Base-by-base conservation (phyloP, 2,329 filamentous ascomycete species). In the Pseudogymnoascus sp. region DNA sequence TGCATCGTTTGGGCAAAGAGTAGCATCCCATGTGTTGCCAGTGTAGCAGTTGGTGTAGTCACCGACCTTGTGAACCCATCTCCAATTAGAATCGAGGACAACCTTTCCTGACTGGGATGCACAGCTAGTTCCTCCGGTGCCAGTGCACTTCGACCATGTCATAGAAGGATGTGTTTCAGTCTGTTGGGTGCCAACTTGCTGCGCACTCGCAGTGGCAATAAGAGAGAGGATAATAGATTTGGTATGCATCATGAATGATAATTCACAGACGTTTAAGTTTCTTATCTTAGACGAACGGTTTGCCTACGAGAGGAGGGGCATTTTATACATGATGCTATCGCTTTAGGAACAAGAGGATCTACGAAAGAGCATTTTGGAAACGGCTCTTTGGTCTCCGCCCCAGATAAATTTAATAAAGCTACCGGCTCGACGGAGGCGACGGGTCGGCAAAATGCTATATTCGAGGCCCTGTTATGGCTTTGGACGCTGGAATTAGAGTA, bases 11-110 rank as follows among this genome's bases (percentile, higher is more conserved):
- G 75, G 71, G 70, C 78, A 81, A 68, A 79, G 77, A n/a, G 71
- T 70, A 2, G 68, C 37, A 63, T 77, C 70, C 75, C 75, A 77
- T 6, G 72, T 74, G 66, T 81, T 78, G 73, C 79, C 74, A 3
- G 73, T 75, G 65, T 76, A 76, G 71, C 75, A 76, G 66, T 73
- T 73, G 23, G 69, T 72, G 35, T 77, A 80, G 47, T 77, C 77
- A 23, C 69, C 68, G 40, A 73, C 76, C 28, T 74, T 73, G 72
- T 84, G 81, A 60, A 83, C 71, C 82, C 82, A 84, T 62, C 82
- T 77, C 82, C 82, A 85, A 74, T 84, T 84, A 65, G 80, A 69
- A 68, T 85, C 82, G 66, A 84, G 72, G 35, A 80, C 78, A 61
- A 85, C 75, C 60, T 78, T 78, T 28, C 79, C 80, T 59, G 72